Percentiles rank a stretch among this genome's conserved stretches.
phyloP scores from a whole-genome alignment of 495 filamentous ascomycete genomes.

The Lasiosphaeria ovina region DNA sequence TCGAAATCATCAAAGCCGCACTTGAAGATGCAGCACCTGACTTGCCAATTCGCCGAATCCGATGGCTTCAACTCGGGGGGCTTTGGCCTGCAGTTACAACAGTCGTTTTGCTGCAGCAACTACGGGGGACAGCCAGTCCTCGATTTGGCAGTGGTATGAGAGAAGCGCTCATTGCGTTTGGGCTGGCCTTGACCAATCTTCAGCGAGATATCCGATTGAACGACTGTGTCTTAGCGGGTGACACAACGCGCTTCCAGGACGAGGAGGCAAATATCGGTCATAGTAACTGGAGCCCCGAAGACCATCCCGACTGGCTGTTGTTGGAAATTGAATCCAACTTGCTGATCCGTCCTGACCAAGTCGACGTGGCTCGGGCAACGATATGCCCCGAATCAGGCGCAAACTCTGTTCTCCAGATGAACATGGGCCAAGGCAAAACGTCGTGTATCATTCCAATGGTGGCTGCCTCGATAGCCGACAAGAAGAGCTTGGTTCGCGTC shows the following conservation, averaged over 20 bases:
- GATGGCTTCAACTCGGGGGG: constrained; percentile 48
- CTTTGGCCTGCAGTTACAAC: constrained; percentile 56
- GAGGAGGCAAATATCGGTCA: constrained; percentile 50
- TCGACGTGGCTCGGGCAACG: constrained; percentile 51
- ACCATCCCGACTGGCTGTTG: constrained; percentile 54
- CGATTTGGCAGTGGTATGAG: constrained; percentile 44
- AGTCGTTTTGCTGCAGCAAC: constrained; percentile 48
- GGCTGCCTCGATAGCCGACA: constrained; percentile 46
- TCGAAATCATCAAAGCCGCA: constrained; percentile 25
- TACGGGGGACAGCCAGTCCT: constrained; percentile 40
- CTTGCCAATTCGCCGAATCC: constrained; percentile 22
- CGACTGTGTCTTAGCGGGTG: constrained; percentile 4
- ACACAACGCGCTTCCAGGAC: constrained; percentile 19
- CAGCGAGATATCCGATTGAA: constrained; percentile 41
- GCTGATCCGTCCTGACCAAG: constrained; percentile 50
- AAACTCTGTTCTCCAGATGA: constrained; percentile 58
- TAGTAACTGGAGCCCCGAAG: constrained; percentile 47
- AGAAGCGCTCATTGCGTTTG: constrained; percentile 43
- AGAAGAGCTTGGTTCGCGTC: constrained; percentile 41
- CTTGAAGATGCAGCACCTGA: constrained; percentile 20
- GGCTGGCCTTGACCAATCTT: constrained; percentile 39
- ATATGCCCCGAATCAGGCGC: constrained; percentile 42
- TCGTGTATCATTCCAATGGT: constrained; percentile 57
- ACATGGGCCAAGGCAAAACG: constrained; percentile 52
- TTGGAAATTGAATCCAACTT: constrained; percentile 58